Evolutionary conservation across 169 alveolate genomes (phyloP).

Genomic region (Fabrea salina): DNA sequence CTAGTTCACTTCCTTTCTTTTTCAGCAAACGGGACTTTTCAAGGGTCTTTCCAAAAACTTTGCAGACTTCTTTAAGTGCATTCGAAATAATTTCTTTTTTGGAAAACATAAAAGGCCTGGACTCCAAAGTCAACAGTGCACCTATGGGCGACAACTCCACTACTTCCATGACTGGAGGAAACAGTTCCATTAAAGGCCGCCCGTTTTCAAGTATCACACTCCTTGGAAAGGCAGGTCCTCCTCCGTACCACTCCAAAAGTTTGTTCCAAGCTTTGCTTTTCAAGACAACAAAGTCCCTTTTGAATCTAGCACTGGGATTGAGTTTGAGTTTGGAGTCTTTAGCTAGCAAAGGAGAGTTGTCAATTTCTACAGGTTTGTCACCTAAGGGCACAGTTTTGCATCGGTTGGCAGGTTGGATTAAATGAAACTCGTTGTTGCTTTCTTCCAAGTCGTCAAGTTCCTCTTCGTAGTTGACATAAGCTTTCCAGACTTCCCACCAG

Average conservation of each 20-base stretch:
- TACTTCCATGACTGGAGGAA: slow-evolving; percentile 31
- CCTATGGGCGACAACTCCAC: not conserved
- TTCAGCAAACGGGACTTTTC: not conserved
- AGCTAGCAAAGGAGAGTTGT: not conserved
- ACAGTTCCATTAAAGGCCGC: slow-evolving; percentile 37
- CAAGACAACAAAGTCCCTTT: slow-evolving; percentile 40
- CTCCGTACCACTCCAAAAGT: slow-evolving; percentile 56
- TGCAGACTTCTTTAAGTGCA: not conserved
- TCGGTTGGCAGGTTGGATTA: not conserved
- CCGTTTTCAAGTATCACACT: slow-evolving; percentile 39
- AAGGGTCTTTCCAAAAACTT: not conserved
- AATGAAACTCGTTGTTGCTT: not conserved
- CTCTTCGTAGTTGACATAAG: not conserved
- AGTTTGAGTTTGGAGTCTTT: not conserved
- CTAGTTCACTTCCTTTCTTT: not conserved
- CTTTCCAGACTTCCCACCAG: slow-evolving; percentile 24
- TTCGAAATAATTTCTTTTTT: not conserved
- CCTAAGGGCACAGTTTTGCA: not conserved
- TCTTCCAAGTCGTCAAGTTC: not conserved
- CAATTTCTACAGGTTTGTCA: slow-evolving; percentile 5
- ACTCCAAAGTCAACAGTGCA: not conserved
- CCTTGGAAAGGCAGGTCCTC: slow-evolving; percentile 56
- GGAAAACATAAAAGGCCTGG: not conserved
- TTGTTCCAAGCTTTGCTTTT: slow-evolving; percentile 47
- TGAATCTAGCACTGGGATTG: not conserved